These are phyloP conservation scores for Aspergillus tanneri DNA, from an alignment of 2,329 filamentous ascomycete species.

Conservation along the genomic window DNA sequence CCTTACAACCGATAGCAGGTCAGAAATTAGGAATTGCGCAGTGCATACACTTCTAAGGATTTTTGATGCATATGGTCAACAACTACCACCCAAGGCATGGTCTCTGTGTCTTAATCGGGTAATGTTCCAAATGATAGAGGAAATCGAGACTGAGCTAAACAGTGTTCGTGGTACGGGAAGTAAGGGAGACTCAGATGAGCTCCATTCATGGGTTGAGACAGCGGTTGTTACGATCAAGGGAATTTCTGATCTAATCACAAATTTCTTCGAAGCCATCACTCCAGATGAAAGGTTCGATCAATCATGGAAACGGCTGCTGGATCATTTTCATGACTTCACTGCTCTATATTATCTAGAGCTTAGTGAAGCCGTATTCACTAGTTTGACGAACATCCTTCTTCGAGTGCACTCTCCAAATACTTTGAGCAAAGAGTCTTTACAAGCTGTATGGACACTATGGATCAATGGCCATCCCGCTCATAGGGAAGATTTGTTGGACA, in stretches of 20 bases:
- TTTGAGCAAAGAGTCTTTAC: conserved; percentile 52
- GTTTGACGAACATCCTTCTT: conserved; percentile 61
- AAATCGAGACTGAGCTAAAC: conserved; percentile 58
- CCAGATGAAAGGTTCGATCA: conserved; percentile 64
- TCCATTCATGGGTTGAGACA: conserved; percentile 69
- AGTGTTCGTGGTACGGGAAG: conserved; percentile 13
- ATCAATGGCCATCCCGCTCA: conserved; percentile 61
- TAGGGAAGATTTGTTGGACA: conserved; percentile 42
- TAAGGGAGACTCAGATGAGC: conserved; percentile 27
- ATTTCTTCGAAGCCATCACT: conserved; percentile 72
- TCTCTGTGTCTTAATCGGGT: conserved; percentile 77
- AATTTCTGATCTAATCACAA: conserved; percentile 69
- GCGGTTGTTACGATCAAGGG: conserved; percentile 72
- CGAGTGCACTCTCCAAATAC: conserved; percentile 45
- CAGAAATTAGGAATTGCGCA: conserved; percentile 57
- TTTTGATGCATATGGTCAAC: conserved; percentile 85
- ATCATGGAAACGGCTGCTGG: conserved; percentile 73
- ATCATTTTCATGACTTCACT: conserved; percentile 64
- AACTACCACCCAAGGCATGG: conserved; percentile 76
- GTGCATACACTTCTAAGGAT: conserved; percentile 89
- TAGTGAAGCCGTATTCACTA: conserved; percentile 69
- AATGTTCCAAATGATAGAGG: conserved; percentile 72
- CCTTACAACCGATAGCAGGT: conserved; percentile 41
- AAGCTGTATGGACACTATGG: conserved; percentile 69
- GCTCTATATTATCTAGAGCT: conserved; percentile 66